Evolutionary conservation across 2,329 filamentous ascomycete species (phyloP), one percentile per base, ranked within the genome.

Genomic region (Phialophora tarda): DNA sequence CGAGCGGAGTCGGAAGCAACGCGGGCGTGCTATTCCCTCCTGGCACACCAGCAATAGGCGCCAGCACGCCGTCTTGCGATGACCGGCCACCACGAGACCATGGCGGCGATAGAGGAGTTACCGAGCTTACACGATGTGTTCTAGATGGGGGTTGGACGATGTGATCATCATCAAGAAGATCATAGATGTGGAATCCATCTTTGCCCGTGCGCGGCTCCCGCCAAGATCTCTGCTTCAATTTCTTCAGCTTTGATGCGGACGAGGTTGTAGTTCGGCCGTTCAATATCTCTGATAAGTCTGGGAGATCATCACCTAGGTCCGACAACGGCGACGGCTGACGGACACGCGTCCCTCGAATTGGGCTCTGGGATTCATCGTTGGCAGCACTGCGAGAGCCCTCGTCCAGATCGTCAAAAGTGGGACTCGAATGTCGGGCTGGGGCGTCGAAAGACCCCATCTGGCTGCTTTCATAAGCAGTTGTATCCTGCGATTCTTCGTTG

Each of bases 81-180:
- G 77, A 77, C 21, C 76, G 76, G 1, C 69, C 64, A 63, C 73
- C 77, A 4, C 75, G 75, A 34, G 80, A 79, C 21, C 73, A 73
- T 34, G 80, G 79, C 17, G 81, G 79, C 26, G 80, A 82, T 53
- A 73, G 72, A 2, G 75, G 73, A 30, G 75, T 72, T 8, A 76
- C 50, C 17, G 62, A 67, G 21, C 44, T 59, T 21, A 26, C 24
- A 14, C 23, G 59, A 17, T 54, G 30, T 17, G 1, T 30, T 63
- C 32, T 28, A 24, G 47, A 24, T 32, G 28, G 2, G 11, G 12
- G 55, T 21, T 21, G 32, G 30, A 23, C 12, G 21, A 54, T 57
- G 24, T 26, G 28, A 24, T 62, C 59, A 48, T 66, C 60, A 17
- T 57, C 54, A 5, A 58, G 68, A 64, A 71, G 65, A 51, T 71